Conservation (phyloP, 73 alveolate species). For the Symbiodinium natans region DNA sequence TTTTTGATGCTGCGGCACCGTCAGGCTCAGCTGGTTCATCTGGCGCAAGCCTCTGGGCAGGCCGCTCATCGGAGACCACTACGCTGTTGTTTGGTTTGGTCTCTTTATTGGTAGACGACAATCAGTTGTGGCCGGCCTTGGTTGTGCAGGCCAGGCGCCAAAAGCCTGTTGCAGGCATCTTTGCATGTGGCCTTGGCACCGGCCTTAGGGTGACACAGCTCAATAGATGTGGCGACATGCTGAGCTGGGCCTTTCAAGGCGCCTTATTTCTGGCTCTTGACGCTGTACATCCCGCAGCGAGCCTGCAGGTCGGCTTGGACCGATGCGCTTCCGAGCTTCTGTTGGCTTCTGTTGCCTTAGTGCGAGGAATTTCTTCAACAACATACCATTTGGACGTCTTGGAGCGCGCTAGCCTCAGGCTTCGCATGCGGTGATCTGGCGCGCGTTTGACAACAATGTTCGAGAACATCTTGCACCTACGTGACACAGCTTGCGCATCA, state of each 20-base stretch:
- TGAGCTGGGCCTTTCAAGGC: background rate
- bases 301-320: constrained; percentile 1
- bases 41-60: background rate
- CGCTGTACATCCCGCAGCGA: constrained; percentile 29
- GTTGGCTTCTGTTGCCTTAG: background rate
- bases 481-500: no score
- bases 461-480: no score
- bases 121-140: background rate
- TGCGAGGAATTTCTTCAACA: constrained; percentile 23
- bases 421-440: background rate
- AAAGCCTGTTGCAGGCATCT: background rate
- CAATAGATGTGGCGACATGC: background rate
- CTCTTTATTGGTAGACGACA: background rate
- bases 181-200: constrained; percentile 5
- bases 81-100: no score
- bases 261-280: constrained; percentile 54
- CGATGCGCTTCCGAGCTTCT: background rate
- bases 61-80: no score
- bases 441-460: no score
- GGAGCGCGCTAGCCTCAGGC: constrained; percentile 4
- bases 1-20: background rate
- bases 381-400: constrained; percentile 69
- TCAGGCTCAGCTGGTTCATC: background rate
- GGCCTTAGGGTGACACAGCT: background rate
- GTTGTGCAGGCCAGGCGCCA: background rate